Conservation (phyloP, 2,329 filamentous ascomycete species). For the Diaporthe amygdali region DNA sequence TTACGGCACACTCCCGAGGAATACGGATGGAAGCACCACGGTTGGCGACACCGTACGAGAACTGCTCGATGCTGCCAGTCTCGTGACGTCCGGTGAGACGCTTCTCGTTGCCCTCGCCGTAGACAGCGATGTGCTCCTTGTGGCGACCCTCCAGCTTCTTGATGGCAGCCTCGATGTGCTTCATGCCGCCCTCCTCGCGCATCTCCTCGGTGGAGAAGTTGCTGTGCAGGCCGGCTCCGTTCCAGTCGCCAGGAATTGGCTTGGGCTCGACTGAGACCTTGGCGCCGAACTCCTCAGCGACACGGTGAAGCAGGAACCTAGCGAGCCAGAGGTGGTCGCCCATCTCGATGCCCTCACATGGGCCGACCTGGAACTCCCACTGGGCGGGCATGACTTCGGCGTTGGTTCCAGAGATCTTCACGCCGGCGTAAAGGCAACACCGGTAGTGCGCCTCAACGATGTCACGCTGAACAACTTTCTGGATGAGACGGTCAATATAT, state of each 20-base stretch:
- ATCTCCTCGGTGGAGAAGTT: constrained; percentile 93
- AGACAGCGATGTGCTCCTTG: constrained; percentile 58
- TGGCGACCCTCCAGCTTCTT: constrained; percentile 83
- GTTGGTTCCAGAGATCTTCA: constrained; percentile 98
- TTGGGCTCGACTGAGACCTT: constrained; percentile 96
- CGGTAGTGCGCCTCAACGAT: constrained; percentile 92
- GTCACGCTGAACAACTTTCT: constrained; percentile 95
- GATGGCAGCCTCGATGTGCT: constrained; percentile 86
- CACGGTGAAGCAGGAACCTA: constrained; percentile 81
- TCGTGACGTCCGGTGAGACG: constrained; percentile 94
- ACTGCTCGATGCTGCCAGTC: constrained; percentile 91
- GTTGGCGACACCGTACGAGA: constrained; percentile 94
- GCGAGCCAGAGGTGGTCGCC: constrained; percentile 95
- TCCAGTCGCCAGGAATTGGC: constrained; percentile 83
- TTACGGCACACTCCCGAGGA: constrained; percentile 80
- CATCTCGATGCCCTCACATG: constrained; percentile 85
- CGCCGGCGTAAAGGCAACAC: constrained; percentile 74
- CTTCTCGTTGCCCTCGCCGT: constrained; percentile 86
- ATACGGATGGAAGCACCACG: constrained; percentile 94
- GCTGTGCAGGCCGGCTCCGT: constrained; percentile 91
- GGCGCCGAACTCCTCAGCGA: constrained; percentile 95
- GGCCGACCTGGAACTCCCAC: constrained; percentile 98
- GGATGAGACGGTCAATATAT: not conserved
- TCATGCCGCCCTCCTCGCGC: constrained; percentile 92
- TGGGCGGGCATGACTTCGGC: constrained; percentile 98